phyloP scores from a whole-genome alignment of 2,329 filamentous ascomycete genomes.

The Hypoxylon sp. region DNA sequence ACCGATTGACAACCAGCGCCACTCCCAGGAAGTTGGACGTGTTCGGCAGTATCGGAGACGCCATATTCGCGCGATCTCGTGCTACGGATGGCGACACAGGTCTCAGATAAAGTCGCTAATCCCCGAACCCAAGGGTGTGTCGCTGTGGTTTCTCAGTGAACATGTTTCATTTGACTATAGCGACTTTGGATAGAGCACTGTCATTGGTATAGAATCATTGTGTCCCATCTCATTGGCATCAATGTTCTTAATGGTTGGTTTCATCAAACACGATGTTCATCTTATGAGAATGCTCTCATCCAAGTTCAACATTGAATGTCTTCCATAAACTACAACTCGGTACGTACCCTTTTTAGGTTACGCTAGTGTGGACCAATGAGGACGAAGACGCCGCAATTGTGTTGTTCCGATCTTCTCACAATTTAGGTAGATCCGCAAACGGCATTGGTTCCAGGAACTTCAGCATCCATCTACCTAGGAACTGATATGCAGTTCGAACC shows the following conservation, averaged over 20 bases:
- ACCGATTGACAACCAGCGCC: constrained; percentile 80
- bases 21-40: constrained; percentile 76
- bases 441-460: too few species aligned
- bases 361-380: constrained; percentile 7
- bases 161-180: constrained; percentile 31
- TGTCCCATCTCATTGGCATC: background rate
- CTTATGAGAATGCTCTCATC: background rate
- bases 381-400: background rate
- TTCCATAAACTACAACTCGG: constrained; percentile 6
- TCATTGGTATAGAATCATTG: background rate
- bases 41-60: constrained; percentile 66
- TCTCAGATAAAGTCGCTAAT: constrained; percentile 38
- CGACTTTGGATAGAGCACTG: background rate
- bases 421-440: background rate
- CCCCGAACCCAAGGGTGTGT: constrained; percentile 23
- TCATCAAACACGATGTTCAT: background rate
- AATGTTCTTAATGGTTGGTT: background rate
- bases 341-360: constrained; percentile 19
- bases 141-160: constrained; percentile 15
- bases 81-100: constrained; percentile 40
- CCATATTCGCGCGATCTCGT: constrained; percentile 56
- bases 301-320: background rate
- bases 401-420: constrained; percentile 6
- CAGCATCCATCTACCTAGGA: too few species aligned
- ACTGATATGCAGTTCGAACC: too few species aligned